phyloP scores from a whole-genome alignment of 148 eudicot genomes.

The Silene conica region DNA sequence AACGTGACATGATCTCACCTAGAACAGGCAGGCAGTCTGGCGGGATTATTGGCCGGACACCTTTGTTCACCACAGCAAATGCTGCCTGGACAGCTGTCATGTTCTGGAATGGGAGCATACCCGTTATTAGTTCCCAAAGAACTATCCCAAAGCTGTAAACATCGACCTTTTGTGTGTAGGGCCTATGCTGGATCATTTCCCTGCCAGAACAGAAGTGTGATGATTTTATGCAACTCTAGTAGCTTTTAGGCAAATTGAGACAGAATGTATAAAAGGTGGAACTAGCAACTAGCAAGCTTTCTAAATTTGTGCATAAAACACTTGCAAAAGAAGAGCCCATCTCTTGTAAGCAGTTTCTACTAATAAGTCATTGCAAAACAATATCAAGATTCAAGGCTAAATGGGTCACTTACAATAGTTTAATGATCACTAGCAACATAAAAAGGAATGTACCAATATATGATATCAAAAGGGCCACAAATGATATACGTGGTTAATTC shows the following conservation, averaged over 20 bases:
- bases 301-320: neutral
- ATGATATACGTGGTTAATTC: too few relatives aligned
- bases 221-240: conserved; percentile 25
- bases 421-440: too few relatives aligned
- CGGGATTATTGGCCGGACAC: conserved; percentile 80
- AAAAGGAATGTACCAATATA: too few relatives aligned
- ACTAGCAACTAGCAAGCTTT: neutral
- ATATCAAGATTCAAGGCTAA: too few relatives aligned
- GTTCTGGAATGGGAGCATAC: conserved; percentile 91
- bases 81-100: conserved; percentile 99
- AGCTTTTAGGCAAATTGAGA: neutral
- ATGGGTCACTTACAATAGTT: too few relatives aligned
- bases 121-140: conserved; percentile 90
- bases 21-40: conserved; percentile 71
- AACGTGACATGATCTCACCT: conserved; percentile 77
- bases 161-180: conserved; percentile 90
- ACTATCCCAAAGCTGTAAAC: conserved; percentile 97
- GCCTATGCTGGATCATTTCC: conserved; percentile 99
- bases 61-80: conserved; percentile 93
- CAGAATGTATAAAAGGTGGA: neutral
- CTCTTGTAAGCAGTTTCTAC: too few relatives aligned
- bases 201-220: conserved; percentile 32
- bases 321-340: neutral
- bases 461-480: too few relatives aligned
- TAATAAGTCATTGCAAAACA: too few relatives aligned